Evolutionary conservation across 1,284 basidiomycete genomes (phyloP).

Genomic region (Ustilago trichophora): DNA sequence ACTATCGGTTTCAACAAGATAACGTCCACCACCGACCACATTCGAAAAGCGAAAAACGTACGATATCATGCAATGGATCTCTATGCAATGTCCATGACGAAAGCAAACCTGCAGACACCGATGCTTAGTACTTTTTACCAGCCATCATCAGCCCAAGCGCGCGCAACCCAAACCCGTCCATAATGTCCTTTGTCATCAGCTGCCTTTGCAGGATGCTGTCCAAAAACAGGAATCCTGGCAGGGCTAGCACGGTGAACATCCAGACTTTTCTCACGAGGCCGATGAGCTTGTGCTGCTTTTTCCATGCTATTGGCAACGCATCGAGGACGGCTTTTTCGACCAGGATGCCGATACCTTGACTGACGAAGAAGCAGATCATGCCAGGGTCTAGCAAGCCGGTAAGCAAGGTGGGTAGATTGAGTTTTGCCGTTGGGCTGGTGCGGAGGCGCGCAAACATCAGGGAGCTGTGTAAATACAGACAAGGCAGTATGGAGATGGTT

Average conservation of each 20-base stretch:
- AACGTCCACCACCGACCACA: no score
- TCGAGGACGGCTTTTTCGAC: conserved; percentile 21
- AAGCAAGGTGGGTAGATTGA: neutral
- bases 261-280: conserved; percentile 13
- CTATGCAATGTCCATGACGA: conserved; percentile 14
- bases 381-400: conserved; percentile 22
- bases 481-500: neutral
- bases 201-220: conserved; percentile 22
- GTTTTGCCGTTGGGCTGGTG: neutral
- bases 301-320: conserved; percentile 12
- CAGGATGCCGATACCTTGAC: conserved; percentile 26
- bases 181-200: conserved; percentile 26
- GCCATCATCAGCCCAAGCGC: conserved; percentile 23
- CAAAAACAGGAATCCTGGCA: conserved; percentile 23
- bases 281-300: conserved; percentile 14
- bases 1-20: no score
- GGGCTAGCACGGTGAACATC: conserved; percentile 20
- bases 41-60: no score
- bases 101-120: neutral
- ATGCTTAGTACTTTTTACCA: conserved; percentile 22
- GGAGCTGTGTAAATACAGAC: conserved; percentile 6
- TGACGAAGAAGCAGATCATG: conserved; percentile 37
- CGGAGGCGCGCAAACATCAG: conserved; percentile 29
- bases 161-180: conserved; percentile 20
- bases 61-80: neutral